These are phyloP conservation scores for Clitoria ternatea DNA, from an alignment of 306 rosid species.

Conservation along the genomic window DNA sequence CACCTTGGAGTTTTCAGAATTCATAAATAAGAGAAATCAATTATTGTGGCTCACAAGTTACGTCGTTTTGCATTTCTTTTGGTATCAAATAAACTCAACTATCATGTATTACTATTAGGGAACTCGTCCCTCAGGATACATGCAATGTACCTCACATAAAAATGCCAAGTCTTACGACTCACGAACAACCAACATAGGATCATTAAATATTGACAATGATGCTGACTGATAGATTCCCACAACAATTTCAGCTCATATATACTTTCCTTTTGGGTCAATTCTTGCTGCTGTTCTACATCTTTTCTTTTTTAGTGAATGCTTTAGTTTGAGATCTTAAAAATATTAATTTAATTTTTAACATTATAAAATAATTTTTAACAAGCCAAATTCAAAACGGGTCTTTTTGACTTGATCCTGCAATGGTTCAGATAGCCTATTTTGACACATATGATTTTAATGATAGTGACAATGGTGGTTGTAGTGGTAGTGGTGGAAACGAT, in stretches of 20 bases:
- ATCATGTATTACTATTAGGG: neutral
- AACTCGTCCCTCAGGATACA: neutral
- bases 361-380: no score
- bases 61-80: neutral
- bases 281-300: no score
- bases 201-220: neutral
- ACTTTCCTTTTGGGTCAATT: neutral
- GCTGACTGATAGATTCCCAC: neutral
- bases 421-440: no score
- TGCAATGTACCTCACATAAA: slow-evolving; percentile 15
- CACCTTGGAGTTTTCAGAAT: neutral
- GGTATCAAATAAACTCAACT: neutral
- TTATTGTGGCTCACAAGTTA: slow-evolving; percentile 8
- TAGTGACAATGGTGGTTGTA: no score
- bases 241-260: neutral
- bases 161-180: neutral
- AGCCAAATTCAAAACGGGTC: no score
- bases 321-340: no score
- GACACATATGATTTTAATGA: no score
- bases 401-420: no score
- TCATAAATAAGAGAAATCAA: slow-evolving; percentile 10
- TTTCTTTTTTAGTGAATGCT: no score
- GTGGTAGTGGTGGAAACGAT: no score
- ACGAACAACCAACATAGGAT: neutral
- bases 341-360: no score